These are phyloP conservation scores for Trichoderma virens DNA, from an alignment of 495 filamentous ascomycete genomes.

Conservation along the genomic window DNA sequence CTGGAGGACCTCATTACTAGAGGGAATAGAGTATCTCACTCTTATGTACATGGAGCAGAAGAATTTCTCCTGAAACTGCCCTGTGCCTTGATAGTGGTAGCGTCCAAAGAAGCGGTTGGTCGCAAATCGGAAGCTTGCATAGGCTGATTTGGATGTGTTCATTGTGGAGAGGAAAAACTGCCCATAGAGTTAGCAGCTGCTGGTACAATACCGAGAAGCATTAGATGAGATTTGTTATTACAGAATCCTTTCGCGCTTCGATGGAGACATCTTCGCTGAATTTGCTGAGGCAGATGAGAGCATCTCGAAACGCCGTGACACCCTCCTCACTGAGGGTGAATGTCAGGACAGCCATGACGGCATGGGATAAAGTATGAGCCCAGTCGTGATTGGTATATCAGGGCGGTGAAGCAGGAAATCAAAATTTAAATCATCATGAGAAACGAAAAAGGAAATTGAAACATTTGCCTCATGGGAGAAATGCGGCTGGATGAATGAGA, in stretches of 20 bases:
- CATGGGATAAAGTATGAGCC: neutral
- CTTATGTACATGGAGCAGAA: constrained; percentile 40
- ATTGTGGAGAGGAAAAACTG: constrained; percentile 76
- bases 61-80: constrained; percentile 40
- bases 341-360: constrained; percentile 60
- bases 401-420: no score
- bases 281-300: constrained; percentile 78
- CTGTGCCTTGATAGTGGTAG: constrained; percentile 54
- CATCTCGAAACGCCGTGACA: constrained; percentile 68
- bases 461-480: neutral
- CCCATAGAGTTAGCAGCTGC: constrained; percentile 5
- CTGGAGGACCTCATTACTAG: no score
- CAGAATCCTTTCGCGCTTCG: constrained; percentile 61
- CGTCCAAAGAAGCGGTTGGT: constrained; percentile 70
- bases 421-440: no score
- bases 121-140: constrained; percentile 72
- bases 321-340: constrained; percentile 74
- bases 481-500: neutral
- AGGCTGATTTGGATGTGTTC: constrained; percentile 90
- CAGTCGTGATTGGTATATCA: neutral
- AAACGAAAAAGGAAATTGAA: neutral
- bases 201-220: neutral
- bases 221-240: neutral
- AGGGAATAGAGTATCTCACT: constrained; percentile 21
- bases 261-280: constrained; percentile 87